phyloP scores from a whole-genome alignment of 2,329 filamentous ascomycete genomes.

The Furcasterigmium furcatum region DNA sequence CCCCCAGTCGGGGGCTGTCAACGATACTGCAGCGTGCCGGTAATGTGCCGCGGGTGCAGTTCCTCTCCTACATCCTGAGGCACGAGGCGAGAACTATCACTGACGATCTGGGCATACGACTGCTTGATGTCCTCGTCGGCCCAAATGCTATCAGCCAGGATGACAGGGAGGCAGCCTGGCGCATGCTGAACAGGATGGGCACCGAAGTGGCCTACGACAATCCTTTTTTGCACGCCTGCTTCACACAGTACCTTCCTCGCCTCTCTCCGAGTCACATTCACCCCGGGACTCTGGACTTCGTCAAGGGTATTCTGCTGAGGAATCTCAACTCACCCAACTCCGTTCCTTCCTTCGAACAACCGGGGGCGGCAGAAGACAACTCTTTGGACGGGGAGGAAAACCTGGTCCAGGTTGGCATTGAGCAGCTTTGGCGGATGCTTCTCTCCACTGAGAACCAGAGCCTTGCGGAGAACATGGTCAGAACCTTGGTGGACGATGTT shows the following conservation, averaged over 20 bases:
- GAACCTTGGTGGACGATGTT: slow-evolving; percentile 64
- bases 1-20: slow-evolving; percentile 27
- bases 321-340: slow-evolving; percentile 31
- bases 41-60: slow-evolving; percentile 53
- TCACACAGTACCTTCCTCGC: slow-evolving; percentile 52
- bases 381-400: slow-evolving; percentile 50
- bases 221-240: slow-evolving; percentile 51
- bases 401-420: slow-evolving; percentile 51
- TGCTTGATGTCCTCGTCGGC: slow-evolving; percentile 76
- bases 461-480: slow-evolving; percentile 53
- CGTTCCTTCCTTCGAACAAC: neutral
- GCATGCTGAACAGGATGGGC: slow-evolving; percentile 51
- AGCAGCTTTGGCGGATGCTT: slow-evolving; percentile 82
- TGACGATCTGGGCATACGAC: slow-evolving; percentile 53
- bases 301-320: slow-evolving; percentile 47
- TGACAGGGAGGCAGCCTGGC: slow-evolving; percentile 68
- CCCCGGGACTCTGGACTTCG: slow-evolving; percentile 59
- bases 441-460: slow-evolving; percentile 65
- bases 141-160: slow-evolving; percentile 53
- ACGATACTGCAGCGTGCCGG: slow-evolving; percentile 42
- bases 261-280: slow-evolving; percentile 59
- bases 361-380: slow-evolving; percentile 17
- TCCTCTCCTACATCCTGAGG: slow-evolving; percentile 55
- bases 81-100: slow-evolving; percentile 61
- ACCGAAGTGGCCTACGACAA: slow-evolving; percentile 44